Conservation (phyloP, 2,329 filamentous ascomycete genomes). For the Alternaria triticina region DNA sequence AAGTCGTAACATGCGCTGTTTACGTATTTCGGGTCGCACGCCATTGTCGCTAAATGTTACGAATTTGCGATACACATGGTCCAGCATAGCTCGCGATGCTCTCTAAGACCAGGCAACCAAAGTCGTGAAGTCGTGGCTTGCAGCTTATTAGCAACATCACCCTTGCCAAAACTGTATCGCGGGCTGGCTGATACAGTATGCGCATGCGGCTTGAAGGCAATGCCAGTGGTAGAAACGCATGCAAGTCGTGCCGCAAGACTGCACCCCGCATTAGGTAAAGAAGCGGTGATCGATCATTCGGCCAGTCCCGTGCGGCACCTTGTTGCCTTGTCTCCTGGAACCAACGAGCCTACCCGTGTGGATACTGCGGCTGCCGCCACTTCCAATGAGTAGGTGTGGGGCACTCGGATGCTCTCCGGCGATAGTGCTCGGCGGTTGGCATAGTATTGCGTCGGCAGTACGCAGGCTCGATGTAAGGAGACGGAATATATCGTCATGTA, state of each 20-base stretch:
- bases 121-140: neutral
- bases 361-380: neutral
- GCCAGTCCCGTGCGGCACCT: constrained; percentile 29
- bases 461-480: neutral
- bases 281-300: constrained; percentile 29
- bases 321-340: constrained; percentile 19
- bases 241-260: constrained; percentile 7
- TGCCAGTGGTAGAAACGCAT: neutral
- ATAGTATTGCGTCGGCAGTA: constrained; percentile 9
- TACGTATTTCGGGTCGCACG: neutral
- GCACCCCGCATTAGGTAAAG: constrained; percentile 32
- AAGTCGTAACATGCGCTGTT: neutral
- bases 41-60: neutral
- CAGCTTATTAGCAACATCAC: neutral
- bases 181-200: neutral
- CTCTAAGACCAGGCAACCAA: neutral
- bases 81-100: neutral
- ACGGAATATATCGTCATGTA: constrained; percentile 12
- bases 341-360: constrained; percentile 3
- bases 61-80: neutral
- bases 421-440: constrained; percentile 20
- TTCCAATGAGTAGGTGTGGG: constrained; percentile 18
- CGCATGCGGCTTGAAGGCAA: neutral
- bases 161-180: neutral
- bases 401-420: constrained; percentile 17